Evolutionary conservation across 495 filamentous ascomycete genomes (phyloP).

Genomic region (Aspergillus haitiensis): DNA sequence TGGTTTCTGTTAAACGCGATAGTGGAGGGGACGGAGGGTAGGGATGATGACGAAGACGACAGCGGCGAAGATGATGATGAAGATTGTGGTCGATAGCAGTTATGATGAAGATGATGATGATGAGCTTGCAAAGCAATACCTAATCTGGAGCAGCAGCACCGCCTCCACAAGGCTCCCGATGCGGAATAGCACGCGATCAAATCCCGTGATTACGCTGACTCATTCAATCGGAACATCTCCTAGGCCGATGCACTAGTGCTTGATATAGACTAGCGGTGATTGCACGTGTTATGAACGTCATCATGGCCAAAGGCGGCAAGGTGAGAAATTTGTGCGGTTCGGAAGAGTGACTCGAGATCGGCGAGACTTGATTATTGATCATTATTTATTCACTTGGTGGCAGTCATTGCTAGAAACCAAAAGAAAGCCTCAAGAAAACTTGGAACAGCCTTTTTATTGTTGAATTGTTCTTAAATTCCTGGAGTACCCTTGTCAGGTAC

Average conservation of each 20-base stretch:
- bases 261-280: background rate
- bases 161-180: background rate
- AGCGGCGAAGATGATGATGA: background rate
- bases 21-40: background rate
- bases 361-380: slow-evolving; percentile 22
- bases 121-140: background rate
- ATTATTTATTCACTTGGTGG: background rate
- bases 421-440: background rate
- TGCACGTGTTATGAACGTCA: slow-evolving; percentile 21
- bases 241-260: background rate
- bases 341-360: slow-evolving; percentile 16
- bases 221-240: background rate
- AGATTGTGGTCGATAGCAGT: background rate
- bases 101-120: background rate
- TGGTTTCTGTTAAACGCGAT: background rate
- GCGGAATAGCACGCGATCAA: background rate
- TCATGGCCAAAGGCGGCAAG: slow-evolving; percentile 25
- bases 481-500: background rate
- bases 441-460: background rate
- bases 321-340: slow-evolving; percentile 22
- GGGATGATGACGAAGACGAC: background rate
- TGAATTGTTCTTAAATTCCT: background rate
- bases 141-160: background rate
- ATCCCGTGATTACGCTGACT: slow-evolving; percentile 3
- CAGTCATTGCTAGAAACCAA: background rate